These are phyloP conservation scores for Monascus purpureus DNA, from an alignment of 495 filamentous ascomycete species.

Conservation along the genomic window DNA sequence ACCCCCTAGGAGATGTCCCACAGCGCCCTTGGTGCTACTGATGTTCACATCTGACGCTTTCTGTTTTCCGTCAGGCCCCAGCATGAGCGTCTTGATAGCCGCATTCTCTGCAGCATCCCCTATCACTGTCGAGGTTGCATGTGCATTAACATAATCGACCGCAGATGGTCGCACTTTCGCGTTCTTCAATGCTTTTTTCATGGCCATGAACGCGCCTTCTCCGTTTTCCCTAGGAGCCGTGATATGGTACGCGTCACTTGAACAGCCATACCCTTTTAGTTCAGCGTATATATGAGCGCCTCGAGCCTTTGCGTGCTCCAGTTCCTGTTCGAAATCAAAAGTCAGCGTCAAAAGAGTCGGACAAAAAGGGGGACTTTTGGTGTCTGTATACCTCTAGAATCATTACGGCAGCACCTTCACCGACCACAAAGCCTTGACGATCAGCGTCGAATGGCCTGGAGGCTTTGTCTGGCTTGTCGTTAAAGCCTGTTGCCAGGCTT, in stretches of 20 bases:
- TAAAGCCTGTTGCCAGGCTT: slow-evolving; percentile 69
- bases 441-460: slow-evolving; percentile 82
- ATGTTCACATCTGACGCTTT: slow-evolving; percentile 58
- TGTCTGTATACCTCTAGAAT: slow-evolving; percentile 53
- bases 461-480: slow-evolving; percentile 54
- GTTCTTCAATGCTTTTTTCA: slow-evolving; percentile 69
- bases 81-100: slow-evolving; percentile 67
- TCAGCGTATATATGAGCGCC: slow-evolving; percentile 81
- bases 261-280: slow-evolving; percentile 73
- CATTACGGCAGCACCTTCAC: slow-evolving; percentile 80
- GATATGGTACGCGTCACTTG: slow-evolving; percentile 81
- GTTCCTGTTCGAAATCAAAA: slow-evolving; percentile 36
- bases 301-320: slow-evolving; percentile 71
- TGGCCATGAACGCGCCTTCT: slow-evolving; percentile 64
- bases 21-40: slow-evolving; percentile 85
- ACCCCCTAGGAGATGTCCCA: slow-evolving; percentile 85
- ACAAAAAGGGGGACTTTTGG: slow-evolving; percentile 1
- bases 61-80: slow-evolving; percentile 51
- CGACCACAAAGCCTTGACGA: slow-evolving; percentile 77
- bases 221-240: slow-evolving; percentile 78
- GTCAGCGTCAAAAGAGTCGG: slow-evolving; percentile 1
- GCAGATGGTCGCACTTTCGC: slow-evolving; percentile 50
- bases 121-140: slow-evolving; percentile 75
- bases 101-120: slow-evolving; percentile 81
- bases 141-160: slow-evolving; percentile 91